Evolutionary conservation across 768 basidiomycete species (phyloP), one percentile per base, ranked within the genome.

Genomic region (Lactarius hatsudake): DNA sequence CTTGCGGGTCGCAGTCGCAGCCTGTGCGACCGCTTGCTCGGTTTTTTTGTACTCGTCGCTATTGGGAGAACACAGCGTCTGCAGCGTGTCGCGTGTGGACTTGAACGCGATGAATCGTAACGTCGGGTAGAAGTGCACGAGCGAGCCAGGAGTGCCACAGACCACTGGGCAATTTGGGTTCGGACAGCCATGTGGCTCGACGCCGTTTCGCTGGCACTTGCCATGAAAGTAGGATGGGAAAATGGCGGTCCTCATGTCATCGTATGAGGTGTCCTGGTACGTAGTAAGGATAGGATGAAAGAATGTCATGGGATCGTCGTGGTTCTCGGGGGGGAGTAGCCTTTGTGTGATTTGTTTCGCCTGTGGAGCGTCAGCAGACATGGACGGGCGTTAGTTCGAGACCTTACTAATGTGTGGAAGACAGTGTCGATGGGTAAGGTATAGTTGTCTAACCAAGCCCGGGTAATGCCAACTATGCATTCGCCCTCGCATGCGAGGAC

Each of bases 121-220:
- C 34, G 71, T 79, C 9, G 78, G 59, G 76, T 81, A 91, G 77
- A 85, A 89, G 76, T 91, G 89, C 12, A 88, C 83, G 70, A 93
- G 76, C 3, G 90, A 91, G 12, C 90, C 90, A n/a, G 91, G 89
- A 6, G 90, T 92, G 72, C 91, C 90, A 69, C 90, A 92, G 38
- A 91, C 84, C 63, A 90, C 83, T 26, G 88, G 84, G 73, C 90
- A 93, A 72, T 91, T 85, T 42, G 90, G 89, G 70, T 91, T 89
- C 10, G 90, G 90, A 71, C 91, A 92, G 28, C 91, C 90, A 2
- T 77, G 61, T 18, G 90, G 90, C 48, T 88, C 83, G 64, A 80
- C 76, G 51, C 85, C 84, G 54, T 83, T 78, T 58, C 72, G 72
- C 73, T 83, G 82, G 72, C 90, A 91, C 76, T 89, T 92, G 64